phyloP scores from a whole-genome alignment of 139 green algal species.

The Chlorella sp. region DNA sequence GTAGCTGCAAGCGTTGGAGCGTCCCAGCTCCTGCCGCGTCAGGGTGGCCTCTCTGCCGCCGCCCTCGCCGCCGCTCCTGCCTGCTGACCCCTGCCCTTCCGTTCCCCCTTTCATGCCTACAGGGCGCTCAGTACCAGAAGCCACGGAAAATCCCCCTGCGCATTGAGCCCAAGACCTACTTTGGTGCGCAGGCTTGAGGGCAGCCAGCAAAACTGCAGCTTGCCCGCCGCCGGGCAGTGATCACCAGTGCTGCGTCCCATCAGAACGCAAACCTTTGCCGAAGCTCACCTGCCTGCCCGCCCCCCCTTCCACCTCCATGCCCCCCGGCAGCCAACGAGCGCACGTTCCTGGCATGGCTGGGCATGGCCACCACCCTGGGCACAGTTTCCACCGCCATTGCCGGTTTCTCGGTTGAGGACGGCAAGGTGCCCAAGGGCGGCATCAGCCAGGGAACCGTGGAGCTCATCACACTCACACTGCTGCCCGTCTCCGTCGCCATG shows the following conservation, averaged over 20 bases:
- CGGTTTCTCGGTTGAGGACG: slow-evolving; percentile 62
- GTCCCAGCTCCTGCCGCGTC: neutral
- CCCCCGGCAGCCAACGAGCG: slow-evolving; percentile 82
- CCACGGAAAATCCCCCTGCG: slow-evolving; percentile 83
- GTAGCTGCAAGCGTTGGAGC: neutral
- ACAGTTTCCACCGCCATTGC: slow-evolving; percentile 83
- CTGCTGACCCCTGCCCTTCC: neutral
- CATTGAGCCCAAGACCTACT: slow-evolving; percentile 93
- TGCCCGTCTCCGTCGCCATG: slow-evolving; percentile 87
- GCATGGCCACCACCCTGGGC: slow-evolving; percentile 89
- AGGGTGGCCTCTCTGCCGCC: neutral
- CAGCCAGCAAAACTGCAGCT: neutral
- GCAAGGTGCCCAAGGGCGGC: slow-evolving; percentile 6
- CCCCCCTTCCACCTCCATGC: neutral
- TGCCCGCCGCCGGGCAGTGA: neutral
- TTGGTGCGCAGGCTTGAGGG: slow-evolving; percentile 62
- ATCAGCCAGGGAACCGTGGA: slow-evolving; percentile 76
- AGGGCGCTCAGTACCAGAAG: slow-evolving; percentile 73
- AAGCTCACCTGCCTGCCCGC: neutral
- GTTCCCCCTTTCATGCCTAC: neutral
- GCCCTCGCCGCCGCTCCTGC: neutral
- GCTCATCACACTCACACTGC: slow-evolving; percentile 76
- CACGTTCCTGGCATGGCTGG: slow-evolving; percentile 88
- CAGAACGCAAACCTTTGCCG: too few species aligned
- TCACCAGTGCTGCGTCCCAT: neutral